These are phyloP conservation scores for Exophiala sp. DNA, from an alignment of 2,329 filamentous ascomycete genomes.

Conservation along the genomic window DNA sequence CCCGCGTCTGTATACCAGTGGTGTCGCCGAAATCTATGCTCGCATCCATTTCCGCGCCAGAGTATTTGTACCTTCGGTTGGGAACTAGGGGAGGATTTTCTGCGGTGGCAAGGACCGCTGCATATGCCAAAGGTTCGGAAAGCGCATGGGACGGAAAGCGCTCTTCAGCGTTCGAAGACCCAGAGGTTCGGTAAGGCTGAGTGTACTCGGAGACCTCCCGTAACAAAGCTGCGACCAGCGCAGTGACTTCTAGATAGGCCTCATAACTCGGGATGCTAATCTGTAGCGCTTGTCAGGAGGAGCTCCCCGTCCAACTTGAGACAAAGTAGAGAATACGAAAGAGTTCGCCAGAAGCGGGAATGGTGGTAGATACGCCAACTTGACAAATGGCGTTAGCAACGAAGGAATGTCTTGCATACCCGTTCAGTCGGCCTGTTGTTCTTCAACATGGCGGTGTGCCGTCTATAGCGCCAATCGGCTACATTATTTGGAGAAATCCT, in stretches of 20 bases:
- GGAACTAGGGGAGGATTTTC: not conserved
- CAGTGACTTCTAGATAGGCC: constrained; percentile 23
- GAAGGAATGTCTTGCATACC: constrained; percentile 27
- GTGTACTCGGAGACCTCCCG: constrained; percentile 18
- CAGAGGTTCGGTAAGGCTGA: constrained; percentile 29
- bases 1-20: constrained; percentile 27
- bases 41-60: constrained; percentile 20
- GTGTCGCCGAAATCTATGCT: constrained; percentile 41
- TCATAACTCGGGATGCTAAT: constrained; percentile 3
- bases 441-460: constrained; percentile 28
- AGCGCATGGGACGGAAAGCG: constrained; percentile 45
- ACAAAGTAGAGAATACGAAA: not conserved
- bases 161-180: constrained; percentile 45
- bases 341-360: constrained; percentile 5
- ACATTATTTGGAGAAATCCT: constrained; percentile 29
- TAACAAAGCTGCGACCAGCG: constrained; percentile 28
- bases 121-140: constrained; percentile 38
- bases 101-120: constrained; percentile 15
- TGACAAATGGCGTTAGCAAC: constrained; percentile 20
- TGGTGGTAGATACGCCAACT: constrained; percentile 9
- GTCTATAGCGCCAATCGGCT: constrained; percentile 33
- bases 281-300: constrained; percentile 17
- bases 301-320: not conserved
- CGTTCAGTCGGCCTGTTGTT: constrained; percentile 24
- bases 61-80: not conserved